Conservation (phyloP, 2,329 filamentous ascomycete species). For the Hortaea sp. region DNA sequence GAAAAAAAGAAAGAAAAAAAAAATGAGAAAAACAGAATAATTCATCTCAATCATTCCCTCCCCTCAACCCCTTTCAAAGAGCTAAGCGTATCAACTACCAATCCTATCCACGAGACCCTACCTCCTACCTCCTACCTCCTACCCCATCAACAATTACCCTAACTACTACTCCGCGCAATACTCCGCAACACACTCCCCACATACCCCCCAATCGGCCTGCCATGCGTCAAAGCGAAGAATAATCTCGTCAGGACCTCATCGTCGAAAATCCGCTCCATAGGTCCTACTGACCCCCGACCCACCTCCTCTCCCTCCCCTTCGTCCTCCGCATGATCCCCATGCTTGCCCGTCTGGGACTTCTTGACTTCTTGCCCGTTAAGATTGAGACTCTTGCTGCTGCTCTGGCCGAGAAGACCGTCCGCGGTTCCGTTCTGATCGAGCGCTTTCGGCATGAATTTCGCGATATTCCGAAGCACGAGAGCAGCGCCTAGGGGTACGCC, state of each 20-base stretch:
- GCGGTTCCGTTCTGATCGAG: neutral
- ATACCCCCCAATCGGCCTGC: constrained; percentile 3
- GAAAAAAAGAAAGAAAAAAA: no score
- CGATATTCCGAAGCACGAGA: constrained; percentile 69
- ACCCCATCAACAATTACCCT: neutral
- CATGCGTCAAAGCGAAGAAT: constrained; percentile 8
- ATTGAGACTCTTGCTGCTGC: neutral
- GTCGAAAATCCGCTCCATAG: constrained; percentile 7
- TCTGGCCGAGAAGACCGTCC: neutral
- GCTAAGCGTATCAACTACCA: neutral
- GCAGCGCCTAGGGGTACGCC: constrained; percentile 71
- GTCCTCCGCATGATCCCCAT: neutral
- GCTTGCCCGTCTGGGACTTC: neutral
- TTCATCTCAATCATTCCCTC: no score
- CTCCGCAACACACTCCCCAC: constrained; percentile 4
- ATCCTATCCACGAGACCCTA: neutral
- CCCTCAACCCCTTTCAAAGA: no score
- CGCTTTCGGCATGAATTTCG: constrained; percentile 35
- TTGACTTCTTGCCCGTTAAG: neutral
- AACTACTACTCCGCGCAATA: neutral
- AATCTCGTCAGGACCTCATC: constrained; percentile 9
- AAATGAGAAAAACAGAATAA: no score
- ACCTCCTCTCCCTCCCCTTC: neutral
- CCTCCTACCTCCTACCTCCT: neutral
- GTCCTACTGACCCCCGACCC: neutral